Evolutionary conservation across 805 yeast genomes (phyloP).

Genomic region (Barnettozyma wickerhamii): DNA sequence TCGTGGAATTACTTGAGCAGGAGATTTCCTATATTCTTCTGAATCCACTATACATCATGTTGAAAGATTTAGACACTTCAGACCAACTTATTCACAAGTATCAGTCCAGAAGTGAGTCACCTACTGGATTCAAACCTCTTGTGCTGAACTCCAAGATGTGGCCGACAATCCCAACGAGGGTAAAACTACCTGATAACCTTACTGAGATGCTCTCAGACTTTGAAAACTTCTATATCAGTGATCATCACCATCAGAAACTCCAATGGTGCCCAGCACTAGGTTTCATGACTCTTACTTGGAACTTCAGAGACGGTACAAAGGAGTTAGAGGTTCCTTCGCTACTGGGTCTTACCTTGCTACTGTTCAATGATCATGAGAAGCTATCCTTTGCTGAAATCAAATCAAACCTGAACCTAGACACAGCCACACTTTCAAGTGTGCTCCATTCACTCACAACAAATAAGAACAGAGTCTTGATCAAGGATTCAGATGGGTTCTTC

Average conservation of each 20-base stretch:
- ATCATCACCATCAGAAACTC: constrained; percentile 8
- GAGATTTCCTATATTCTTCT: constrained; percentile 17
- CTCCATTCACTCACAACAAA: constrained; percentile 23
- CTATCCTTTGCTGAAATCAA: constrained; percentile 15
- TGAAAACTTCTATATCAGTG: constrained; percentile 11
- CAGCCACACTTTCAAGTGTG: constrained; percentile 13
- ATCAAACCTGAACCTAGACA: constrained; percentile 12
- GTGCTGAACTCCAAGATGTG: constrained; percentile 17
- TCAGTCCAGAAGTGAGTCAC: not conserved
- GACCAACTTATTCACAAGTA: constrained; percentile 1
- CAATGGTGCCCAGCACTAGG: constrained; percentile 22
- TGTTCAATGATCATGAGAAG: constrained; percentile 17
- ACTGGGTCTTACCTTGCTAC: constrained; percentile 18
- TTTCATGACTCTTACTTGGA: constrained; percentile 16
- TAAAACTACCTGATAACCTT: constrained; percentile 11
- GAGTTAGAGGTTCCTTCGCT: constrained; percentile 18
- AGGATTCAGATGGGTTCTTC: constrained; percentile 9
- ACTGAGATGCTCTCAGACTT: constrained; percentile 7
- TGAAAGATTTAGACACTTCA: constrained; percentile 17
- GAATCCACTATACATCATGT: constrained; percentile 15
- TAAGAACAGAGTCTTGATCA: constrained; percentile 17
- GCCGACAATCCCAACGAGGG: constrained; percentile 14
- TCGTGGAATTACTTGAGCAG: constrained; percentile 9
- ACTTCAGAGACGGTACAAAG: constrained; percentile 12
- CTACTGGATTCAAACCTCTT: constrained; percentile 18